Evolutionary conservation across 805 yeast species (phyloP), one percentile per base, ranked within the genome.

Genomic region (Metschnikowia sp.): DNA sequence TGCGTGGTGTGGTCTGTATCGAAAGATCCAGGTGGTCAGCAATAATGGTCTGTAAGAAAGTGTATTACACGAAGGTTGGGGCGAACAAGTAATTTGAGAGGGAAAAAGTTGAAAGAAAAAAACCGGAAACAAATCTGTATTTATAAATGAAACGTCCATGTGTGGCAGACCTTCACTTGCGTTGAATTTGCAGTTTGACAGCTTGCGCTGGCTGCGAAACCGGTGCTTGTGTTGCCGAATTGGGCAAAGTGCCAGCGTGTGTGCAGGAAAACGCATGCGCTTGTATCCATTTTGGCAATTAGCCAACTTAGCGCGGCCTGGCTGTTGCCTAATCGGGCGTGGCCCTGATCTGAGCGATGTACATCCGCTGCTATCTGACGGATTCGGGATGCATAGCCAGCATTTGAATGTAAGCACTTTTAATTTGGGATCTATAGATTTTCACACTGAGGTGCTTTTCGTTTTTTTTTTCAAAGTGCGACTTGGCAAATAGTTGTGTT

Each of bases 131-230:
- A 10, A 32, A 32, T n/a, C 35, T 32, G n/a, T 2, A 32, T 32
- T 22, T 5, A 22, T 22, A 22, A 22, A 22, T 7, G 26, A 22
- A 22, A 22, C 26, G 5, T 22, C 26, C 26, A 4, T 22, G 26
- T 22, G 26, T 22, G 26, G 26, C 26, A 22, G 7, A 22, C 26
- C 26, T 22, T 22, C 7, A 22, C 26, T 22, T 22, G 26, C 26
- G 26, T 22, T 22, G 26, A 22, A 22, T 22, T 22, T 22, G 26
- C 19, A 28, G 13, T 39, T 29, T 18, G 36, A 39, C 42, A 12
- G 11, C 6, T 26, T 36, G 10, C 29, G 48, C 37, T 45, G 47
- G 45, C 44, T 44, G 52, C 54, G 40, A 48, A 42, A 42, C 8
- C 3, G 34, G 39, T 13, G 40, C 42, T 30, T 32, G 43, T 7